Base-by-base conservation (phyloP, 768 basidiomycete genomes). In the Boletus huronensis region DNA sequence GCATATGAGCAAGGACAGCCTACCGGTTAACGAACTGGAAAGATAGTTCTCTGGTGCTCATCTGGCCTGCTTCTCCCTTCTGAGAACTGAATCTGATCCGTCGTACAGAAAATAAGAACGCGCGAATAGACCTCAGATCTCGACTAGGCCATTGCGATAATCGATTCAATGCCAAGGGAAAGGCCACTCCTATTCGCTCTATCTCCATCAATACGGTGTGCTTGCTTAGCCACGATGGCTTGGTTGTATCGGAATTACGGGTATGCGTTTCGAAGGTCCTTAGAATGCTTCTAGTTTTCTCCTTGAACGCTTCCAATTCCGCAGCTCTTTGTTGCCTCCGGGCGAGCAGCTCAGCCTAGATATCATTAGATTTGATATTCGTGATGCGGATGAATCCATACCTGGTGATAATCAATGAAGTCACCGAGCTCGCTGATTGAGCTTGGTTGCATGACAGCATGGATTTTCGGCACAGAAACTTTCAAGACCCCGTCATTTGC, bases 371-470 rank as follows among this genome's bases (percentile, higher is more conserved):
- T 45, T 58, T 3, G 19, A 29, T 8, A 28, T 10, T 3, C 28
- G 19, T 25, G 25, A n/a, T 17, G 16, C 6, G 10, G 16, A 50
- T 44, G 28, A 9, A 26, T 32, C 9, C 52, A 57, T 73, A 87
- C 91, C 79, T 90, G 91, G 39, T 92, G 75, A 61, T 92, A 79
- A 65, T 96, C 93, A 38, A 93, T 70, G 58, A 93, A 91, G 66
- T 98, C 95, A 16, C 88, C 90, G 8, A 98, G 75, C 66, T 96
- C 90, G 21, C 88, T 87, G 48, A 98, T 86, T 0, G 96, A 95
- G 58, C 90, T 91, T 10, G 95, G 87, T 68, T 94, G 93, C 88
- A 97, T 87, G 32, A 96, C 89, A 1, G 95, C 93, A 64, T 98
- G 92, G 3, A 93, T 83, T 69, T 88, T 90, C 8, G 81, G 82